Evolutionary conservation across 768 basidiomycete species (phyloP).

Genomic region (Fomitopsis pulvina): DNA sequence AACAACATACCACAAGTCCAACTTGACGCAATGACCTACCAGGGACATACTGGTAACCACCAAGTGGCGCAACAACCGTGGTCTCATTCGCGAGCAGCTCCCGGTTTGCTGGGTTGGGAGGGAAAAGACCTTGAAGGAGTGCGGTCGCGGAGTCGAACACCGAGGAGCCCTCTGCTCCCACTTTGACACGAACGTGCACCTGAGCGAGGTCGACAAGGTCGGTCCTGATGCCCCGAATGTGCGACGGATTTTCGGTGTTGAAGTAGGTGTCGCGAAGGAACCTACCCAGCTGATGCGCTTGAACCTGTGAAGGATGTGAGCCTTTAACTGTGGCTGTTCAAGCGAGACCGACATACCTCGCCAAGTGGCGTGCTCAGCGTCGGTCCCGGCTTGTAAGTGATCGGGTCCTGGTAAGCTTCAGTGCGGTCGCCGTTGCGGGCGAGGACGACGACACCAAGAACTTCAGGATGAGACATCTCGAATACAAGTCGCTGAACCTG

Average conservation of each 20-base stretch:
- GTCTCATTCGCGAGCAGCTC: slow-evolving; percentile 76
- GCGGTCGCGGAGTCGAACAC: slow-evolving; percentile 86
- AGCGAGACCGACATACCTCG: slow-evolving; percentile 45
- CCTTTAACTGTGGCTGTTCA: not conserved
- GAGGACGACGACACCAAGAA: slow-evolving; percentile 73
- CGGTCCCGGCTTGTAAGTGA: slow-evolving; percentile 52
- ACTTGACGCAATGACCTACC: slow-evolving; percentile 28
- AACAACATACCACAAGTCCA: not conserved
- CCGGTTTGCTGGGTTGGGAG: slow-evolving; percentile 67
- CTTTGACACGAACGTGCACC: slow-evolving; percentile 74
- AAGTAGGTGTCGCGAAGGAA: slow-evolving; percentile 63
- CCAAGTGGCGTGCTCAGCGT: slow-evolving; percentile 74
- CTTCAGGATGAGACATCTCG: slow-evolving; percentile 37
- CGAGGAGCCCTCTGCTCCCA: slow-evolving; percentile 77
- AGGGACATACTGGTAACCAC: slow-evolving; percentile 79
- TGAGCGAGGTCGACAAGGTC: slow-evolving; percentile 70
- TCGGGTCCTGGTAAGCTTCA: slow-evolving; percentile 66
- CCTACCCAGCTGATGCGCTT: slow-evolving; percentile 60
- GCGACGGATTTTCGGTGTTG: slow-evolving; percentile 56
- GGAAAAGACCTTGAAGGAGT: slow-evolving; percentile 80
- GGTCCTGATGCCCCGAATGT: slow-evolving; percentile 49
- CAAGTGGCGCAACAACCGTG: slow-evolving; percentile 63
- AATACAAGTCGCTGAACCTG: slow-evolving; percentile 5
- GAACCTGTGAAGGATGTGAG: slow-evolving; percentile 34
- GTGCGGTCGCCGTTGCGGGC: slow-evolving; percentile 74